Base-by-base conservation (phyloP, 139 green algal species). In the Chlorella vulgaris region DNA sequence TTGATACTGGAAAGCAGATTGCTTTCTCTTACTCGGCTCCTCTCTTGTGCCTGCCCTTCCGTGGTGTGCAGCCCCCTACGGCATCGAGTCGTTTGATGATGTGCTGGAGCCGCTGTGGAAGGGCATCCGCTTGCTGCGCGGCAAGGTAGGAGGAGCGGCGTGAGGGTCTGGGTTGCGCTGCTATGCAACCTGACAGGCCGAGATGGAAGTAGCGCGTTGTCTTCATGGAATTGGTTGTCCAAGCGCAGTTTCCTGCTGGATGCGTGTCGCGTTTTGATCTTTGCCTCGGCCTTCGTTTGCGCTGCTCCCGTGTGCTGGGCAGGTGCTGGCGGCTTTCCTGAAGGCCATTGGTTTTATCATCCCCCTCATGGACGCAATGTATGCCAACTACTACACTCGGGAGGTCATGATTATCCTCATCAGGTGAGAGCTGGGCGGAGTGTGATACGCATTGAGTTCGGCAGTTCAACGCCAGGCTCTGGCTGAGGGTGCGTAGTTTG, bases 41-140 rank as follows among this genome's bases (percentile, higher is more conserved):
- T n/a, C n/a, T n/a, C n/a, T n/a, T 58, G 47, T 58, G 15, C 47
- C 47, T 10, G 26, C 19, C 68, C 28, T n/a, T 26, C 39, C 40
- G n/a, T 38, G 43, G 4, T 21, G 21, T 51, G 71, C 73, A 79
- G 90, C 95, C 7, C 97, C 97, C 0, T 99, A 99, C 85, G 97
- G 93, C 75, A 99, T 99, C 58, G 97, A 99, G 91, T 96, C 89
- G 51, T 99, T 99, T 87, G 97, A 99, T 84, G 92, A 96, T 62
- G 97, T 99, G 76, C 91, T 99, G 76, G 97, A 99, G 93, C 97
- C 93, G 50, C 88, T 99, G 77, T 99, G 97, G 97, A 95, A 97
- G 80, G 97, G 97, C 74, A 97, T 99, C 86, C 89, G 94, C 7
- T 84, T 92, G 47, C 93, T 98, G 81, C 84, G 95, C 22, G 96